Evolutionary conservation across 257 asterid species (phyloP).

Genomic region (Eustoma russellianum): DNA sequence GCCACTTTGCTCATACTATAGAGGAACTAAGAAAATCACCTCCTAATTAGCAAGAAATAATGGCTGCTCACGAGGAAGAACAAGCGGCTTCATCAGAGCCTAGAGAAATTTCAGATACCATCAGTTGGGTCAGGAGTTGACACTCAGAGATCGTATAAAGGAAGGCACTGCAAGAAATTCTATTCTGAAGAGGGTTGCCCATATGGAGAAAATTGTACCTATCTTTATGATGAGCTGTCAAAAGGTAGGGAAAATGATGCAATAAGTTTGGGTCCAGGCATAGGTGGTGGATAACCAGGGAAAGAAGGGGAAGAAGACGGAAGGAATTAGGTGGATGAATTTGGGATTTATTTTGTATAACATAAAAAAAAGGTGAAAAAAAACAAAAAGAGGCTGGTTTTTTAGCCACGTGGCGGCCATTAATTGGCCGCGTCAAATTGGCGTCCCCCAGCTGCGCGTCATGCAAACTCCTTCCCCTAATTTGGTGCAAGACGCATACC

Average conservation of each 20-base stretch:
- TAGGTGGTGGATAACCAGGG: slow-evolving; percentile 50
- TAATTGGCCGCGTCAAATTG: too few relatives aligned
- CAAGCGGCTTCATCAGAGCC: slow-evolving; percentile 30
- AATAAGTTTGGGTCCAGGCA: slow-evolving; percentile 53
- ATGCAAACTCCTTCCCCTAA: too few relatives aligned
- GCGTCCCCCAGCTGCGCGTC: too few relatives aligned
- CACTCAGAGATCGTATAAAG: slow-evolving; percentile 59
- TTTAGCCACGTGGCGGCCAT: too few relatives aligned
- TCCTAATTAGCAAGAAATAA: slow-evolving; percentile 76
- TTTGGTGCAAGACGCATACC: too few relatives aligned
- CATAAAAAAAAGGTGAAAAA: too few relatives aligned
- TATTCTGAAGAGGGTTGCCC: slow-evolving; percentile 84
- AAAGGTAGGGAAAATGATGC: slow-evolving; percentile 68
- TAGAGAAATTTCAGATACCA: slow-evolving; percentile 65
- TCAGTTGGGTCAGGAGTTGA: slow-evolving; percentile 55
- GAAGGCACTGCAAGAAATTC: slow-evolving; percentile 70
- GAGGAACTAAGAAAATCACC: slow-evolving; percentile 76
- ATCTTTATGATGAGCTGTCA: slow-evolving; percentile 70
- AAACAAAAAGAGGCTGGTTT: too few relatives aligned
- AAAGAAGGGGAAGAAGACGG: too few relatives aligned
- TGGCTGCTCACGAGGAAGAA: slow-evolving; percentile 62
- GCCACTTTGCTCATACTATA: slow-evolving; percentile 54
- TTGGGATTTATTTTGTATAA: too few relatives aligned
- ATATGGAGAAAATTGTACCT: slow-evolving; percentile 74
- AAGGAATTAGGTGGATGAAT: too few relatives aligned